Conservation (phyloP, 805 yeast genomes). For the Priceomyces castillae region DNA sequence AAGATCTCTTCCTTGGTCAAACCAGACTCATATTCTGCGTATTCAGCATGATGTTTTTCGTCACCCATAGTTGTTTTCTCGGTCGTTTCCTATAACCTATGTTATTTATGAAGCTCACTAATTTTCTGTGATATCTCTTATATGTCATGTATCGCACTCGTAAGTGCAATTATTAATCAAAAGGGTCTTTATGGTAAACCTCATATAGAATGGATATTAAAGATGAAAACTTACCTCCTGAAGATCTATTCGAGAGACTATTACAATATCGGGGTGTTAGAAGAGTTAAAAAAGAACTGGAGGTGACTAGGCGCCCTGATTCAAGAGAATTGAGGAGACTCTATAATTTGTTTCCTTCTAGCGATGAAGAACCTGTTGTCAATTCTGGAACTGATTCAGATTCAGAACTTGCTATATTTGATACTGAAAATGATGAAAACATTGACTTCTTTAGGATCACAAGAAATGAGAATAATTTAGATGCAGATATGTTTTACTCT, state of each 20-base stretch:
- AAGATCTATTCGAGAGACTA: conserved; percentile 6
- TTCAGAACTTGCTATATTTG: conserved; percentile 23
- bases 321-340: conserved; percentile 3
- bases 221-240: not conserved
- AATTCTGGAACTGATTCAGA: conserved; percentile 6
- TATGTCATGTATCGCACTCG: not conserved
- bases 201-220: conserved; percentile 1
- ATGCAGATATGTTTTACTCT: conserved; percentile 23
- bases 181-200: not conserved
- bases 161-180: not conserved
- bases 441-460: conserved; percentile 17
- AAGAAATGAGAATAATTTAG: conserved; percentile 16
- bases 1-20: conserved; percentile 52
- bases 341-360: not conserved
- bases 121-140: not conserved
- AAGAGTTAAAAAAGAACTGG: conserved; percentile 4
- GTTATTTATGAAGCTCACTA: not conserved
- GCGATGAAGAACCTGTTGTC: conserved; percentile 2
- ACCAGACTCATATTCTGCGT: conserved; percentile 47
- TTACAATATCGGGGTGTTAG: conserved; percentile 11
- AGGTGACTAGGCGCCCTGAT: not conserved
- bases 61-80: conserved; percentile 13
- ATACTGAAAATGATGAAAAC: conserved; percentile 29
- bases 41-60: conserved; percentile 65
- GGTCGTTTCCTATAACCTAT: too few species aligned